Evolutionary conservation across 2,329 filamentous ascomycete genomes (phyloP).

Genomic region (Aspergillus aculeatinus): DNA sequence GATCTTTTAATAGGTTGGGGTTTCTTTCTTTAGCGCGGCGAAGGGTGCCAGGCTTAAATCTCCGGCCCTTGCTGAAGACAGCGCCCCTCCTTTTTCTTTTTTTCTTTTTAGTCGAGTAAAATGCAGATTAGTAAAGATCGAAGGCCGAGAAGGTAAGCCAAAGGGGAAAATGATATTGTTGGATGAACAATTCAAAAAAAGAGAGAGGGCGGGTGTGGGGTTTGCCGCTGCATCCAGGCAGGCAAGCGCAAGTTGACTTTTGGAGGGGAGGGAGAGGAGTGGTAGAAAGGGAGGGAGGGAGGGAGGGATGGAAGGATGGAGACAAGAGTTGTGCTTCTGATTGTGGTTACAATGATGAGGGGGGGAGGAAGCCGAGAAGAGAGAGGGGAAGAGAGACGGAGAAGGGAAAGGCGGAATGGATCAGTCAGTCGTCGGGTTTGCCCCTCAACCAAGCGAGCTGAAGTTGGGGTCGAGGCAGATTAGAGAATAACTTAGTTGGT

Average conservation of each 20-base stretch:
- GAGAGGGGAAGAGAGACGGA: background rate
- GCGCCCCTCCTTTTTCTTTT: constrained; percentile 9
- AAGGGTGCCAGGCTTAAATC: constrained; percentile 9
- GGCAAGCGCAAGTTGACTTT: constrained; percentile 27
- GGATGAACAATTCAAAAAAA: constrained; percentile 13
- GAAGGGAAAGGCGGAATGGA: background rate
- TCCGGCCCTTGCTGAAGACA: constrained; percentile 21
- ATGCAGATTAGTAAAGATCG: background rate
- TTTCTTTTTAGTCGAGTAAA: background rate
- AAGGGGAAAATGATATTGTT: constrained; percentile 7
- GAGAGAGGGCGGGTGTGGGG: constrained; percentile 22
- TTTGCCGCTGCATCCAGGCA: constrained; percentile 35
- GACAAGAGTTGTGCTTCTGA: background rate
- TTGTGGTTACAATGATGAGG: background rate
- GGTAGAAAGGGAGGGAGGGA: background rate
- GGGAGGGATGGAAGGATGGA: background rate
- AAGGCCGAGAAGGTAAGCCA: background rate
- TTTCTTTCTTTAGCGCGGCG: constrained; percentile 4
- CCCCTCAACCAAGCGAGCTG: constrained; percentile 4
- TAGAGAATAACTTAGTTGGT: background rate
- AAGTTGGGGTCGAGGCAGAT: background rate
- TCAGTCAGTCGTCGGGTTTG: background rate
- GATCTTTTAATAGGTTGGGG: background rate
- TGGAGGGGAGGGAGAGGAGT: constrained; percentile 9
- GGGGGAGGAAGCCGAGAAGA: background rate